A percentile compares a stretch with the other conserved stretches of the same genome.
These are phyloP conservation scores for Exophiala aquamarina DNA, from an alignment of 2,329 filamentous ascomycete genomes.

Conservation along the genomic window DNA sequence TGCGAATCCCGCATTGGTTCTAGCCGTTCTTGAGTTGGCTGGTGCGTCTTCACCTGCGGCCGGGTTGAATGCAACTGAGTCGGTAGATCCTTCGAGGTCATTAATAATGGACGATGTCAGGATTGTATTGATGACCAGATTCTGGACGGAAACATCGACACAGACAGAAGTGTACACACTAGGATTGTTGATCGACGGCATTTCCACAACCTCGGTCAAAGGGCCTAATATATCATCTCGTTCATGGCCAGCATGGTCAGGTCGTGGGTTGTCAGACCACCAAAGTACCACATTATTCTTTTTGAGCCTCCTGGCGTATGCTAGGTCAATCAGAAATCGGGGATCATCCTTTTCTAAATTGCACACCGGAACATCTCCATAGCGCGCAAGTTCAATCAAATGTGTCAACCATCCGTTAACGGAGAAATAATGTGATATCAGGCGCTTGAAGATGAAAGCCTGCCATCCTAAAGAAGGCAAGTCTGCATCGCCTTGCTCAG, in stretches of 20 bases:
- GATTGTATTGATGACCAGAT: conserved; percentile 96
- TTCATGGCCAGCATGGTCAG: conserved; percentile 95
- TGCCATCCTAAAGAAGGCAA: conserved; percentile 95
- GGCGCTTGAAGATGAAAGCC: conserved; percentile 76
- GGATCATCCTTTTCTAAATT: conserved; percentile 95
- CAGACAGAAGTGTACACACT: conserved; percentile 95
- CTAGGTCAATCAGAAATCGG: conserved; percentile 90
- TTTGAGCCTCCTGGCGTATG: conserved; percentile 86
- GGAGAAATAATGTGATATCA: conserved; percentile 87
- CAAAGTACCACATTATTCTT: conserved; percentile 92
- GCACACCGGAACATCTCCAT: conserved; percentile 91
- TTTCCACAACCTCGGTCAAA: conserved; percentile 77
- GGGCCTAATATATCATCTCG: conserved; percentile 82
- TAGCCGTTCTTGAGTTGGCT: conserved; percentile 67
- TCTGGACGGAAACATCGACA: conserved; percentile 90
- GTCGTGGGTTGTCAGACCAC: conserved; percentile 87
- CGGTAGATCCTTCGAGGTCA: conserved; percentile 79
- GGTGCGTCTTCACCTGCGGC: conserved; percentile 62
- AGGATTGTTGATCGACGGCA: conserved; percentile 90
- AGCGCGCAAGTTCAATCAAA: conserved; percentile 80
- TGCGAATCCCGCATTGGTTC: conserved; percentile 71
- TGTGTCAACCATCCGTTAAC: conserved; percentile 92
- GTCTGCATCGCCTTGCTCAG: conserved; percentile 80
- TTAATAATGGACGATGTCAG: conserved; percentile 95
- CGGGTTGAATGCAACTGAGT: conserved; percentile 82